These are phyloP conservation scores for Aureobasidium sp. DNA, from an alignment of 2,329 filamentous ascomycete genomes.

Conservation along the genomic window DNA sequence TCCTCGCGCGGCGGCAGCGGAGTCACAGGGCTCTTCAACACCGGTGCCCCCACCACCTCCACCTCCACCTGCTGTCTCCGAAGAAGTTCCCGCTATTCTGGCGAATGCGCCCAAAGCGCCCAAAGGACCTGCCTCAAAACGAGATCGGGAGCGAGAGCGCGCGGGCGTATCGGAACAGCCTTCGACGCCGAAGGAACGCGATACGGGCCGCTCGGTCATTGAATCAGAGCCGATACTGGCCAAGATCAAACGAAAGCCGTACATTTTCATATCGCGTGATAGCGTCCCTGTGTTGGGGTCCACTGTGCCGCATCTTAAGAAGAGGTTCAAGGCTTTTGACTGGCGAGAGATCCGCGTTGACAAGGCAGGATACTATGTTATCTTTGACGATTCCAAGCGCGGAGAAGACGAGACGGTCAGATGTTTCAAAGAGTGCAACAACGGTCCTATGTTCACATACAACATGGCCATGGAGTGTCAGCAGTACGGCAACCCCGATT, in stretches of 20 bases:
- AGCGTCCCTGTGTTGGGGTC: slow-evolving; percentile 81
- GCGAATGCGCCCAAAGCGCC: slow-evolving; percentile 85
- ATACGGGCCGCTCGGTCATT: slow-evolving; percentile 47
- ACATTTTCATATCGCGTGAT: slow-evolving; percentile 80
- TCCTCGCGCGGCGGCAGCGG: not conserved
- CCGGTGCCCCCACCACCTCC: slow-evolving; percentile 23
- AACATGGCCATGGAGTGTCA: slow-evolving; percentile 85
- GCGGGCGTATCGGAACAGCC: slow-evolving; percentile 30
- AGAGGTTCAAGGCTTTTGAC: slow-evolving; percentile 73
- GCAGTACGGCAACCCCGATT: slow-evolving; percentile 58
- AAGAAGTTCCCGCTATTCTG: slow-evolving; percentile 55
- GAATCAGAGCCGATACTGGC: slow-evolving; percentile 61
- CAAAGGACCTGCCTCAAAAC: slow-evolving; percentile 61
- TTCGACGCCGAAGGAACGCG: slow-evolving; percentile 32
- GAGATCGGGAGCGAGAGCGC: slow-evolving; percentile 36
- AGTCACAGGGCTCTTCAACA: not conserved
- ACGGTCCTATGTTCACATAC: slow-evolving; percentile 84
- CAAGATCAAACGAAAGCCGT: slow-evolving; percentile 71
- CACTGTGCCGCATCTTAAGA: slow-evolving; percentile 84
- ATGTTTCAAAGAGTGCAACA: slow-evolving; percentile 72
- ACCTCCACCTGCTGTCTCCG: slow-evolving; percentile 19
- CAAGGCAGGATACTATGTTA: slow-evolving; percentile 78
- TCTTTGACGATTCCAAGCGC: slow-evolving; percentile 72
- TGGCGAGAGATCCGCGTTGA: slow-evolving; percentile 80
- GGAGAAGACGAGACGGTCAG: slow-evolving; percentile 76